A percentile compares a stretch with the other conserved stretches of the same genome.
Evolutionary conservation across 805 yeast species (phyloP).

Genomic region (Pichia heedii): DNA sequence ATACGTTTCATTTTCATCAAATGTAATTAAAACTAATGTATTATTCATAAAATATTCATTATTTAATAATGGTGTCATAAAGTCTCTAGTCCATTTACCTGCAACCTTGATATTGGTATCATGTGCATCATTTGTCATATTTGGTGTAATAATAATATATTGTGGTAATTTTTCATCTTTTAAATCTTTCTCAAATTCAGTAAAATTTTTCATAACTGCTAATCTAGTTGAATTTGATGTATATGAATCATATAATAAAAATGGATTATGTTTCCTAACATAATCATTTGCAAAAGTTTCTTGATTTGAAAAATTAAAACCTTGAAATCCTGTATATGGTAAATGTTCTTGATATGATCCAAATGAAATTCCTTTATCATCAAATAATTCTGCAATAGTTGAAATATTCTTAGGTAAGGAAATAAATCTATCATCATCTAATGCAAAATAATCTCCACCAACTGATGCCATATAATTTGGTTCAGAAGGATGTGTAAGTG

Average conservation of each 20-base stretch:
- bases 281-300: slow-evolving; percentile 36
- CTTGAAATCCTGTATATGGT: slow-evolving; percentile 45
- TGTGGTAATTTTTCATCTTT: slow-evolving; percentile 36
- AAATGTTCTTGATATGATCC: slow-evolving; percentile 44
- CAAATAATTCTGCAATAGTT: slow-evolving; percentile 39
- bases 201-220: slow-evolving; percentile 39
- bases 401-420: slow-evolving; percentile 38
- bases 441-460: slow-evolving; percentile 44
- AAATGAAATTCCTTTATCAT: slow-evolving; percentile 39
- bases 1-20: slow-evolving; percentile 41
- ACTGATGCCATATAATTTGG: slow-evolving; percentile 44
- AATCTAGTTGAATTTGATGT: slow-evolving; percentile 28
- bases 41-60: slow-evolving; percentile 39
- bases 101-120: slow-evolving; percentile 38
- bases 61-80: slow-evolving; percentile 35
- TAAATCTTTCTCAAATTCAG: slow-evolving; percentile 34
- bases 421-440: slow-evolving; percentile 37
- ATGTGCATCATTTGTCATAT: slow-evolving; percentile 46
- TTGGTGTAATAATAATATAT: slow-evolving; percentile 46
- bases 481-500: slow-evolving; percentile 44
- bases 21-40: slow-evolving; percentile 38
- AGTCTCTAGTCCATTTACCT: slow-evolving; percentile 37
- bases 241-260: slow-evolving; percentile 34
- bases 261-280: slow-evolving; percentile 45
- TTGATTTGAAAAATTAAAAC: slow-evolving; percentile 37